Evolutionary conservation across 192 early-diverging fungal species (phyloP).

Genomic region (Phycomyces nitens): DNA sequence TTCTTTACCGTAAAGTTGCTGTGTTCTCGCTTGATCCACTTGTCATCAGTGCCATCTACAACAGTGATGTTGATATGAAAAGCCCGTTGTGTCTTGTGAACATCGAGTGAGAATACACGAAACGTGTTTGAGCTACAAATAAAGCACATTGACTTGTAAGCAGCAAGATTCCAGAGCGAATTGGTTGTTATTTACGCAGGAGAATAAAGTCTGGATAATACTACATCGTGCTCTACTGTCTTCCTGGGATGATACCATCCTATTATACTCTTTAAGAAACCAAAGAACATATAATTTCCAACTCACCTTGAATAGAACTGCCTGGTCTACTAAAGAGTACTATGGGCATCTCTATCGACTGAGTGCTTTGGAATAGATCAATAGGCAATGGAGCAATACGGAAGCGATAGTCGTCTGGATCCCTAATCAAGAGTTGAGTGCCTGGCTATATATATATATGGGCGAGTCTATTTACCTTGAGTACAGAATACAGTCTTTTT

Average conservation of each 20-base stretch:
- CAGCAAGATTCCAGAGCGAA: background rate
- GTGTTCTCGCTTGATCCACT: background rate
- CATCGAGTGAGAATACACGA: constrained; percentile 1
- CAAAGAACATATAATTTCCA: background rate
- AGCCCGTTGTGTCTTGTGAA: background rate
- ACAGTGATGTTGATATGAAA: background rate
- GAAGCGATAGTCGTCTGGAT: constrained; percentile 21
- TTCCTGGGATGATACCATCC: constrained; percentile 10
- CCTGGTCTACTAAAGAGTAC: constrained; percentile 9
- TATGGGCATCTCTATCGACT: constrained; percentile 10
- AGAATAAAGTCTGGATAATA: constrained; percentile 17
- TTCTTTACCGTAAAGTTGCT: background rate
- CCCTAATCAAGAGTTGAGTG: constrained; percentile 4
- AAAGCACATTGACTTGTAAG: background rate
- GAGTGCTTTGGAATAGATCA: constrained; percentile 6
- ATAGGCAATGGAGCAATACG: constrained; percentile 7
- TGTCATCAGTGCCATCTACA: background rate
- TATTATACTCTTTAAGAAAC: too few relatives aligned
- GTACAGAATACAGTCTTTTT: constrained; percentile 25
- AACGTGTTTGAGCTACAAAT: background rate
- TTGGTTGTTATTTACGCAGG: constrained; percentile 2
- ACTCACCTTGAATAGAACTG: constrained; percentile 10
- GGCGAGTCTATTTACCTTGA: too few relatives aligned
- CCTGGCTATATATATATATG: background rate
- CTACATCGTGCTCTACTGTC: constrained; percentile 3